Evolutionary conservation across 192 early-diverging fungal species (phyloP), one percentile per base, ranked within the genome.

Genomic region (Entomortierella lignicola): DNA sequence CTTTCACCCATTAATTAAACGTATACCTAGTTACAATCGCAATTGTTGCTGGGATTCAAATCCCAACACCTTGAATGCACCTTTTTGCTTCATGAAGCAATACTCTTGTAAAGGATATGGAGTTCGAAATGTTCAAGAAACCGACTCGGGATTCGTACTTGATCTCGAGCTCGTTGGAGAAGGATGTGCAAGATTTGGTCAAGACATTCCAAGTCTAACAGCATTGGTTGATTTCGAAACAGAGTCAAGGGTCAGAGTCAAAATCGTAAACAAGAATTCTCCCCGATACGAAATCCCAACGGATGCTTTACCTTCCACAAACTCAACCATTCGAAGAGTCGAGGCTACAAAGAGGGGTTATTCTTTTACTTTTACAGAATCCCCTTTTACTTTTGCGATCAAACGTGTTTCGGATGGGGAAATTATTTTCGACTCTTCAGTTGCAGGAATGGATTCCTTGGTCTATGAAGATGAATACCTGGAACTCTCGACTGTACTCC

Each of bases 401-500:
- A 73, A 42, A 0, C 75, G 86, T 34, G 77, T 72, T 50, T 68
- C 60, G 17, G 75, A 83, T 25, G 69, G 71, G 0, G 77, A 81
- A 55, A 58, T 60, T 5, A 25, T 87, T 17, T 87, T 87, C 63
- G 74, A 85, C 61, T 84, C 82, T 0, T 63, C 55, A 17, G 71
- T 68, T 13, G 57, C 67, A 20, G 63, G 63, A 2, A 37, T 83
- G 70, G 85, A 79, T 43, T 66, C 85, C 1, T 67, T 91, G 15
- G 85, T 92, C 18, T 91, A 85, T 42, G 87, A 91, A 63, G 85
- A 90, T 64, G 87, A 91, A 68, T 92, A 90, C 56, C 69, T 92
- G 8, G 88, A 91, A 70, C 55, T 92, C 25, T 88, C 89, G 0
- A 84, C 89, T n/a, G 66, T 32, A 1, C 44, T 91, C 34, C 88